Conservation (phyloP, 176 grass and related monocot species). For the Oryza coarctata region DNA sequence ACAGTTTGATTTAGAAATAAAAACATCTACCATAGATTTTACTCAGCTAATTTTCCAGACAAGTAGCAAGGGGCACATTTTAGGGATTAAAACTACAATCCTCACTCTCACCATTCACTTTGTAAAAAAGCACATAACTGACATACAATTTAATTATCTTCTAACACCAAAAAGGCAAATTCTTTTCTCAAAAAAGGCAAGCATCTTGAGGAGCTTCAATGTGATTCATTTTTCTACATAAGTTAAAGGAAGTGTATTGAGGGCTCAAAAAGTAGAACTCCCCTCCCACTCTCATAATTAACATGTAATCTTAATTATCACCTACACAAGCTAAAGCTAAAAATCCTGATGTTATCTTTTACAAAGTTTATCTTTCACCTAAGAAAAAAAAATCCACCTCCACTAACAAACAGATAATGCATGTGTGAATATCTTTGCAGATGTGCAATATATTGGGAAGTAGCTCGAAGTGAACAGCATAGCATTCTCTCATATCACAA, state of each 20-base stretch:
- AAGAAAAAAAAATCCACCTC: not conserved
- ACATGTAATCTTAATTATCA: not conserved
- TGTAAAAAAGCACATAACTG: not conserved
- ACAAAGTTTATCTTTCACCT: not conserved
- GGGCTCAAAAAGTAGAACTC: not conserved
- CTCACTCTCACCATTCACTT: not conserved
- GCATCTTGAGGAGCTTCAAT: not conserved
- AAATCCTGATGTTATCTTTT: not conserved
- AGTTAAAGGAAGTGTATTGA: not conserved
- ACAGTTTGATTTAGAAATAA: conserved; percentile 11
- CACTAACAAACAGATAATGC: not conserved
- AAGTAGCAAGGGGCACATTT: not conserved
- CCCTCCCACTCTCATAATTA: not conserved
- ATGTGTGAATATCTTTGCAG: not conserved
- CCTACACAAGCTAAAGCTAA: not conserved
- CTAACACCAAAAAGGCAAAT: not conserved
- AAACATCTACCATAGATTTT: not conserved
- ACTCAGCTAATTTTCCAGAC: not conserved
- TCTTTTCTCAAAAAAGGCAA: not conserved
- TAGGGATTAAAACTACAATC: not conserved
- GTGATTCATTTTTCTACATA: not conserved
- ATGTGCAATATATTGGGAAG: not conserved
- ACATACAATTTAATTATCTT: not conserved
- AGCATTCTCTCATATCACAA: not conserved
- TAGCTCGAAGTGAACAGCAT: not conserved